Evolutionary conservation across 2,329 filamentous ascomycete genomes (phyloP), one percentile per base, ranked within the genome.

Genomic region (Trichoderma sp.): DNA sequence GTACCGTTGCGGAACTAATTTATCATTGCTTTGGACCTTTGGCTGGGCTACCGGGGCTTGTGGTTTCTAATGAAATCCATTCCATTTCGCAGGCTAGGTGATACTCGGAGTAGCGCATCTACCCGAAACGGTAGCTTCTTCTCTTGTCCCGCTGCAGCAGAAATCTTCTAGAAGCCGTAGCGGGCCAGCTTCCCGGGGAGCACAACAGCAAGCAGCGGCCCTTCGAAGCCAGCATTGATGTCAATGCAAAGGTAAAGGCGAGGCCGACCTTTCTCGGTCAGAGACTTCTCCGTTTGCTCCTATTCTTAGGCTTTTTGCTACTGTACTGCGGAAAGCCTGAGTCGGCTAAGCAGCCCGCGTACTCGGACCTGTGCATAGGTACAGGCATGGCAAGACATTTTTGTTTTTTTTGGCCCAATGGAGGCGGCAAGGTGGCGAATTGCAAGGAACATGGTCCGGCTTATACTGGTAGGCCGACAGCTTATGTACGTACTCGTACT

Each of bases 61-160:
- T 9, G 13, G 13, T n/a, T 28, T 47, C 23, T 50, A 53, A 36
- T 62, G 58, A 36, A 61, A 53, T 50, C 32, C 8, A 36, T 23
- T 4, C 17, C 32, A 11, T 36, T 36, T 36, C 11, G 17, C 17
- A 32, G 23, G 23, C 53, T 39, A 20, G 23, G 53, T 23, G 50
- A 8, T 13, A 68, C 53, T 58, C 15, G 55, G 32, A 15, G 36
- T 36, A 61, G 34, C 66, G 57, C 66, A 69, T 69, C 66, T 62
- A 69, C 66, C 66, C 66, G 66, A 69, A 69, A 69, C 66, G 66
- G 66, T 69, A 69, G 57, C 55, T 69, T 61, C 66, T 26, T 23
- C 13, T 62, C 50, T 20, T 32, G n/a, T 62, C 57, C 36, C 55
- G 20, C 47, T n/a, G 20, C 30, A 66, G 53, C 20, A 66, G 66